Base-by-base conservation (phyloP, 345 rosid genomes). In the Hibiscus tridactylites region DNA sequence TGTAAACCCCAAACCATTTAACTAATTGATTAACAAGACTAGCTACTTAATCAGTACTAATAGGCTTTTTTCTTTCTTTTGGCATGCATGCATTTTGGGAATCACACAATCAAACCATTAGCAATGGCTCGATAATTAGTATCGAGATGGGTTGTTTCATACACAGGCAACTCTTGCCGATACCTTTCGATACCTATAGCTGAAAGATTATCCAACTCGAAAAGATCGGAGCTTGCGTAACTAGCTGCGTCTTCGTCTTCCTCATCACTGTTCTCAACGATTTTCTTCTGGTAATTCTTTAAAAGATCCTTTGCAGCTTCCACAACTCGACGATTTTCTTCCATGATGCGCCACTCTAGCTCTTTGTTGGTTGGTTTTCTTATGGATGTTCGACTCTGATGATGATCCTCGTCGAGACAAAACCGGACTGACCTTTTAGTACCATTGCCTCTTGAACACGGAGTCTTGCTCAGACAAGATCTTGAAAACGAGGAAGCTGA, bases 211-310 rank as follows among this genome's bases (percentile, higher is more conserved):
- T 96, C 97, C 78, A 96, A 57, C 61, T 96, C 99, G 44, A 96
- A 96, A n/a, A 96, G 78, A 83, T 96, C 99, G 1, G 99, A 95
- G 78, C 99, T 95, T 19, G 98, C 91, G 57, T 64, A 95, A 73
- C 99, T 95, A 21, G 85, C 92, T 9, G 74, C 85, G 58, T 90
- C 95, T 0, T 85, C 92, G 0, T 89, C 90, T 0, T 84, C 90
- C 0, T 83, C 74, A 19, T 61, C 87, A 17, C 52, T 74, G 75
- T 57, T 3, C 9, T n/a, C 21, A 17, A 9, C 58, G 2, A 6
- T 82, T 65, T 84, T 85, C 80, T 81, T 82, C 9, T 82, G 96
- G 79, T 88, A 88, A 12, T 71, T 90, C 84, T 81, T 87, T 54
- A 87, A 56, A 67, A 86, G 84, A 68, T 87, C 89, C 61, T 85